Conservation (phyloP, 208 protist species). For the Acanthamoeba healyi region DNA sequence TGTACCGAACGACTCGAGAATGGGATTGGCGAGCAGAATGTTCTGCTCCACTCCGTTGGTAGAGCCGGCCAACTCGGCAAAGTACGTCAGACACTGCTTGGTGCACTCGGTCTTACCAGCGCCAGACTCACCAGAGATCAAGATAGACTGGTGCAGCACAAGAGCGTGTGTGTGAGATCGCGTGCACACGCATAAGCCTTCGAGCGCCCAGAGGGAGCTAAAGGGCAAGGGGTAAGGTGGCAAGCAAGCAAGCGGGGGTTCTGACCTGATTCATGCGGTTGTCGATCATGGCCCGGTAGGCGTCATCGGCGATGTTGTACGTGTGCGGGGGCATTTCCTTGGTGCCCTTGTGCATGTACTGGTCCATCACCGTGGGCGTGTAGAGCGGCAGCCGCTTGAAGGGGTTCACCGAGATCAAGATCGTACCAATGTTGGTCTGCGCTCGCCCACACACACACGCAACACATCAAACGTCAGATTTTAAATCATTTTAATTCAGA, state of each 20-base stretch:
- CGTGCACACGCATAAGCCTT: no score
- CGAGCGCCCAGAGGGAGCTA: no score
- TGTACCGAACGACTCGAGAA: slow-evolving; percentile 42
- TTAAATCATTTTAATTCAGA: no score
- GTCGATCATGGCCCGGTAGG: slow-evolving; percentile 94
- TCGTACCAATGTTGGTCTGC: slow-evolving; percentile 93
- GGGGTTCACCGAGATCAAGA: slow-evolving; percentile 96
- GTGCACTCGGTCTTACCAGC: slow-evolving; percentile 97
- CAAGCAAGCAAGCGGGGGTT: background rate
- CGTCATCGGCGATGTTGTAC: slow-evolving; percentile 95
- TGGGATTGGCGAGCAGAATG: slow-evolving; percentile 73
- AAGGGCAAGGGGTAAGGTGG: no score
- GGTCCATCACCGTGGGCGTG: slow-evolving; percentile 87
- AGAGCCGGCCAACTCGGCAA: slow-evolving; percentile 78
- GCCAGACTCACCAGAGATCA: slow-evolving; percentile 93
- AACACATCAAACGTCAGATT: slow-evolving; percentile 64
- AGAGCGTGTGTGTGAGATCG: no score
- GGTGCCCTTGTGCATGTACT: slow-evolving; percentile 85
- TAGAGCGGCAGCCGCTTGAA: slow-evolving; percentile 83
- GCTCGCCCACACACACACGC: slow-evolving; percentile 90
- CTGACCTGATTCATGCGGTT: slow-evolving; percentile 87
- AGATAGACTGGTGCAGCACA: background rate
- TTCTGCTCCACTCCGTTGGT: background rate
- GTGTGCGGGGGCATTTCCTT: slow-evolving; percentile 94
- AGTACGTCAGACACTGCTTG: slow-evolving; percentile 96